Base-by-base conservation (phyloP, 176 grass and related monocot genomes). In the Bromus sterilis region DNA sequence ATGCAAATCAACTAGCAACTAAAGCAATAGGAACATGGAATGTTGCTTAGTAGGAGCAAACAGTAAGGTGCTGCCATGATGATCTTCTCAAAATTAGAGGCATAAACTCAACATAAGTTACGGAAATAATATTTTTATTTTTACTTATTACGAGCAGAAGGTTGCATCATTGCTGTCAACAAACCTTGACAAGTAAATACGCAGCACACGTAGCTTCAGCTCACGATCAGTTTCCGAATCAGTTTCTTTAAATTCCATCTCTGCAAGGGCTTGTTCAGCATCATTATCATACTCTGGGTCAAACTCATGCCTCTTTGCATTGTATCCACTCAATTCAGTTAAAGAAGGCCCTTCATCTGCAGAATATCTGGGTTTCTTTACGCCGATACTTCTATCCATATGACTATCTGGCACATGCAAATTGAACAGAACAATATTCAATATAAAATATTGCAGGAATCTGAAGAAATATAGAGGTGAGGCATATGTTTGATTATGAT, bases 201-300 rank as follows among this genome's bases (percentile, higher is more conserved):
- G 90, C 33, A 99, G 59, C 20, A 99, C 85, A 4, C 96, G 83
- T 31, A 99, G 84, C 87, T 99, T 99, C 76, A 99, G 62, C 74
- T 99, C 93, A 37, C 90, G 84, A 55, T 99, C 96, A 63, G 84
- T 93, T 85, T 95, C 96, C 0, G 74, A 86, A 71, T 99, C 96
- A 56, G 87, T 95, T 83, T 99, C 96, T 86, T 95, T 99, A 56
- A 99, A 95, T 57, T 95, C 96, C 96, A 99, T 99, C 67, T 99
- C 96, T 56, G 96, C 93, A 9, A 99, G 89, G 44, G 96, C 88
- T 76, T 95, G 93, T 63, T 99, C 96, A 39, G 96, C 96, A 82
- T 99, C 91, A 56, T 99, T 95, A 69, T 99, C 96, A 80, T 99
- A 99, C 79, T 99, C 96, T 8, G 96, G 96, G 70, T 99, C 96